Evolutionary conservation across 306 rosid genomes (phyloP), one percentile per base, ranked within the genome.

Genomic region (Cajanus cajan): DNA sequence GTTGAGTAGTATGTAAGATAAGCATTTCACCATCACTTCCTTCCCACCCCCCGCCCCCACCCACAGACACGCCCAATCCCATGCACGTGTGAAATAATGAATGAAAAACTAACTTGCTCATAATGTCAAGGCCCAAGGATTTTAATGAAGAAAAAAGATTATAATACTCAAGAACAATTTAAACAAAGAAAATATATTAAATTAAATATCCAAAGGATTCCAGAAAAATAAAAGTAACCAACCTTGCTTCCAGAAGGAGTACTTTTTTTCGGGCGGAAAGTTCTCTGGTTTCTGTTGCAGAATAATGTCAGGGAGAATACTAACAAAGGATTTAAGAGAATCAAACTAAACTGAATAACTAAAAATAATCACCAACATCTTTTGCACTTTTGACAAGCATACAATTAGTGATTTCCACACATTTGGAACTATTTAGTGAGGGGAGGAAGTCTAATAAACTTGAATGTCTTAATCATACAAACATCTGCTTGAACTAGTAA

Each of bases 161-260:
- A 77, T 22, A 73, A 74, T 40, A 28, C 62, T 31, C 41, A 47
- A 66, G 18, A 43, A 76, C n/a, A 61, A 83, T 8, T 48, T 24
- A 48, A 65, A 62, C 9, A 58, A 68, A 77, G 6, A 81, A 48
- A 71, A 9, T 24, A 58, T 13, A 55, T 62, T 19, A 71, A 44
- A 68, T 78, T 54, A 66, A 44, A 80, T 55, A 75, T 34, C 73
- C 54, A 19, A 68, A 40, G 15, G 28, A 55, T 47, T 75, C 39
- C 19, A 22, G 25, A 73, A 55, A 67, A 77, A 65, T 13, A 70
- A 67, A 78, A 64, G 79, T 51, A 61, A 74, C 89, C 83, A 76
- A 95, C 99, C 99, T 95, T 95, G 68, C 99, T 95, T 78, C 99
- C 99, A 50, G 99, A 93, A 24, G 99, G 99, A 68, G 96, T 94